Percentiles rank a stretch among this genome's conserved stretches.
These are phyloP conservation scores for Pseudocercospora fijiensis DNA, from an alignment of 2,329 filamentous ascomycete species.

Conservation along the genomic window DNA sequence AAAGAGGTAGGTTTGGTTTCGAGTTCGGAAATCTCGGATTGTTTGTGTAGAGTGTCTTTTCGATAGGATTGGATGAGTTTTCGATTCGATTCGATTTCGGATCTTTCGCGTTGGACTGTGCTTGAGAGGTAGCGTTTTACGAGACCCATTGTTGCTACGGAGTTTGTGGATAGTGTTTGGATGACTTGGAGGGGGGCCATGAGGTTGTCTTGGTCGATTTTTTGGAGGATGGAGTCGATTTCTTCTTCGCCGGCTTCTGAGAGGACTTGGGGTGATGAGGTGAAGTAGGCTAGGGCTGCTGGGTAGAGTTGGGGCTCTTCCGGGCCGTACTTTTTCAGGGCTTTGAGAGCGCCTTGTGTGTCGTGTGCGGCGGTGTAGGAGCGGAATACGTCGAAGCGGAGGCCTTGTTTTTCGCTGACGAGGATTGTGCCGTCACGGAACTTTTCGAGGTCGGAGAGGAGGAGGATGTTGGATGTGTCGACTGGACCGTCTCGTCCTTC, in stretches of 20 bases:
- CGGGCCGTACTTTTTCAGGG: constrained; percentile 85
- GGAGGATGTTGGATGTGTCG: constrained; percentile 88
- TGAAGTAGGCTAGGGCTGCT: constrained; percentile 89
- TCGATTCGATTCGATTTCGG: constrained; percentile 78
- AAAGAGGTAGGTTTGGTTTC: constrained; percentile 81
- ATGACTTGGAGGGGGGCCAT: constrained; percentile 97
- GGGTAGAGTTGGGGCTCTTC: constrained; percentile 90
- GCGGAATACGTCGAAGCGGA: constrained; percentile 93
- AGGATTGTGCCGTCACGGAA: constrained; percentile 89
- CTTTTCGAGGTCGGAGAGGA: constrained; percentile 86
- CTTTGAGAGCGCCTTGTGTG: constrained; percentile 84
- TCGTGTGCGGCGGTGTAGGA: constrained; percentile 93
- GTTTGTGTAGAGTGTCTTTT: constrained; percentile 76
- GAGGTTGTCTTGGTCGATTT: constrained; percentile 84
- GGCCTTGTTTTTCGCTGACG: constrained; percentile 87
- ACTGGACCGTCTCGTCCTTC: constrained; percentile 78
- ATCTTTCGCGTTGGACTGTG: constrained; percentile 83
- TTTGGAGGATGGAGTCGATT: constrained; percentile 71
- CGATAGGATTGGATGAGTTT: constrained; percentile 81
- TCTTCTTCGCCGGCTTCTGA: constrained; percentile 76
- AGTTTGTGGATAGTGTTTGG: constrained; percentile 76
- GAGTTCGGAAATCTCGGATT: constrained; percentile 74
- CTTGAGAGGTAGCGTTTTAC: constrained; percentile 88
- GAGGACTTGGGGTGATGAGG: constrained; percentile 76
- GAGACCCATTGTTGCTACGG: constrained; percentile 94